phyloP scores from a whole-genome alignment of 2,329 filamentous ascomycete species.

The Alternaria metachromatica region DNA sequence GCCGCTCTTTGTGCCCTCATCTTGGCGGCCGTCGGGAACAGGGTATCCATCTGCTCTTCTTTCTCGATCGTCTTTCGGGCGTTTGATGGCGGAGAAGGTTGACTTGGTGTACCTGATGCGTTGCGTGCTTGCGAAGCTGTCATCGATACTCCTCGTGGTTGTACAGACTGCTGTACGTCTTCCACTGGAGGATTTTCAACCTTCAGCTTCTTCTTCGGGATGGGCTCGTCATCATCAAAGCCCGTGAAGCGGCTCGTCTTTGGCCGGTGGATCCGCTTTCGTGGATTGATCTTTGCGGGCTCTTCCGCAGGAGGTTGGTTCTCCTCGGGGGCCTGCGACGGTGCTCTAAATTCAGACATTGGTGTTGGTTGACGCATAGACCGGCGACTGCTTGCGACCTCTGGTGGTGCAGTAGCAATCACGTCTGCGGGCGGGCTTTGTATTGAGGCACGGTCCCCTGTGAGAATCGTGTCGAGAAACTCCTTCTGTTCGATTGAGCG shows the following conservation, averaged over 20 bases:
- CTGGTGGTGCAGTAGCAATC: conserved; percentile 24
- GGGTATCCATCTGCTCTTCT: conserved; percentile 69
- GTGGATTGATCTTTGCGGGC: conserved; percentile 30
- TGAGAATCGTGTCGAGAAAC: conserved; percentile 87
- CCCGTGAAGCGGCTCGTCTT: conserved; percentile 69
- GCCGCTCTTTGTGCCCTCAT: conserved; percentile 74
- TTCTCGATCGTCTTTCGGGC: conserved; percentile 48
- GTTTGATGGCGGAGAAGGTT: conserved; percentile 37
- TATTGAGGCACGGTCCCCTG: conserved; percentile 75
- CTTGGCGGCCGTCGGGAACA: conserved; percentile 77
- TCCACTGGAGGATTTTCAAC: conserved; percentile 35
- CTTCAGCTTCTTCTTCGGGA: conserved; percentile 36
- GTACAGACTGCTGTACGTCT: conserved; percentile 27
- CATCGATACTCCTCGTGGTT: background rate
- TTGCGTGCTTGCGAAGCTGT: conserved; percentile 20
- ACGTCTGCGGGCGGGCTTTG: conserved; percentile 67
- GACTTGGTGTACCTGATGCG: conserved; percentile 28
- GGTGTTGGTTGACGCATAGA: conserved; percentile 25
- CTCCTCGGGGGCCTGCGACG: conserved; percentile 27
- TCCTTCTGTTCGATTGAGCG: conserved; percentile 87
- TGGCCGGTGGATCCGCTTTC: conserved; percentile 44
- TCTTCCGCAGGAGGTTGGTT: conserved; percentile 24
- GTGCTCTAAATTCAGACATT: conserved; percentile 20
- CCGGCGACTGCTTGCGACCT: conserved; percentile 14
- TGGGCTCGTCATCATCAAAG: conserved; percentile 66